Evolutionary conservation across 176 grass and related monocot genomes (phyloP), one percentile per base, ranked within the genome.

Genomic region (Oryza coarctata): DNA sequence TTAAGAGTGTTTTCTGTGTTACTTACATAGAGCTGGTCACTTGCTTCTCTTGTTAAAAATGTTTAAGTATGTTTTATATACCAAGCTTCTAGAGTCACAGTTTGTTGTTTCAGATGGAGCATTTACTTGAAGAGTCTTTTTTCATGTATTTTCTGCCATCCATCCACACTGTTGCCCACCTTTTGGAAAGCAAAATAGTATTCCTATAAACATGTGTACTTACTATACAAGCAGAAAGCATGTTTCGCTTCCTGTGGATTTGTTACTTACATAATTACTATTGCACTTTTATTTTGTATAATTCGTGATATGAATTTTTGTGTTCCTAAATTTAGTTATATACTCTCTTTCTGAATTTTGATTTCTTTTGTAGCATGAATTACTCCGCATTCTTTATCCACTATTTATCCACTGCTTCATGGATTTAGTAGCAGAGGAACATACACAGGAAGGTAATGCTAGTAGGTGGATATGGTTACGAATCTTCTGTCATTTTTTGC

Each of bases 361-460:
- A 65, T 78, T 22, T 79, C 81, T 65, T 73, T 12, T 93, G 68
- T 90, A 98, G 96, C 87, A 98, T 35, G 93, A 98, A 77, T 84
- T 98, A 71, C 96, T 95, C 68, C 89, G 90, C 12, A 60, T 95
- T 62, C 90, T 98, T 32, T 95, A 98, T 91, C 93, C 90, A 33
- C 87, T 90, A 66, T 98, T 88, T 85, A 88, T 98, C 62, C 96
- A 98, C 79, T 93, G 88, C 82, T 98, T 95, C 90, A 98, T 98
- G 96, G 96, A 98, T 98, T 58, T 93, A 74, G 87, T 98, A 57
- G 87, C 88, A 69, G 90, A 91, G 86, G 88, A 90, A 66, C 93
- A 98, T 85, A 91, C 90, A 89, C 90, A 91, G 31, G 86, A 95
- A 90, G 90, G 87, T 91, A 93, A 69, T 18, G 28, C 68, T 70